phyloP scores from a whole-genome alignment of 805 yeast genomes.

The Saturnispora diversa region DNA sequence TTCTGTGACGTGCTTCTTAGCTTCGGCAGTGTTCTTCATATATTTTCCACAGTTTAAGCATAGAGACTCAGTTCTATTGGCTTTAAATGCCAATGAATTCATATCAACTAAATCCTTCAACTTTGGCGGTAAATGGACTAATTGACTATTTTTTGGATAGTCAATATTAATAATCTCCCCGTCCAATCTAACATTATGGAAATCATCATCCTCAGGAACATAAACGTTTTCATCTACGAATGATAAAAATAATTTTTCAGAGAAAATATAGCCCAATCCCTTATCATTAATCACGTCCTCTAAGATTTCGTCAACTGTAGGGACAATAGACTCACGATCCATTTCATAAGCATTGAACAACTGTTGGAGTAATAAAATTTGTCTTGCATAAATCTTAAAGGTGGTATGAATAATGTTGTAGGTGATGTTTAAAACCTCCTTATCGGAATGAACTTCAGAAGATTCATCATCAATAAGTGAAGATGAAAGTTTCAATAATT shows the following conservation, averaged over 20 bases:
- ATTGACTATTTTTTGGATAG: conserved; percentile 47
- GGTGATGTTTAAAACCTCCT: conserved; percentile 28
- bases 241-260: conserved; percentile 1
- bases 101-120: conserved; percentile 12
- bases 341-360: conserved; percentile 24
- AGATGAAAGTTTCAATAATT: conserved; percentile 2
- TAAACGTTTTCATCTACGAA: conserved; percentile 1
- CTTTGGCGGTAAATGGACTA: conserved; percentile 42
- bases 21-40: conserved; percentile 9
- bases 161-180: conserved; percentile 25
- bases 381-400: conserved; percentile 26
- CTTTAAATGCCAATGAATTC: conserved; percentile 9
- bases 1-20: conserved; percentile 14
- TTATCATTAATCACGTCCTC: conserved; percentile 10
- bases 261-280: conserved; percentile 19
- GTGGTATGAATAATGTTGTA: conserved; percentile 31
- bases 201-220: conserved; percentile 6
- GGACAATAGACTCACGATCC: conserved; percentile 12
- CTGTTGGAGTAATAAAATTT: conserved; percentile 27
- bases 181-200: not conserved
- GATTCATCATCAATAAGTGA: not conserved
- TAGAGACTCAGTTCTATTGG: conserved; percentile 8
- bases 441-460: too few species aligned
- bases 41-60: conserved; percentile 25
- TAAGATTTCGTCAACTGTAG: conserved; percentile 22